Base-by-base conservation (phyloP, 257 asterid genomes). In the Euphrasia confusa region DNA sequence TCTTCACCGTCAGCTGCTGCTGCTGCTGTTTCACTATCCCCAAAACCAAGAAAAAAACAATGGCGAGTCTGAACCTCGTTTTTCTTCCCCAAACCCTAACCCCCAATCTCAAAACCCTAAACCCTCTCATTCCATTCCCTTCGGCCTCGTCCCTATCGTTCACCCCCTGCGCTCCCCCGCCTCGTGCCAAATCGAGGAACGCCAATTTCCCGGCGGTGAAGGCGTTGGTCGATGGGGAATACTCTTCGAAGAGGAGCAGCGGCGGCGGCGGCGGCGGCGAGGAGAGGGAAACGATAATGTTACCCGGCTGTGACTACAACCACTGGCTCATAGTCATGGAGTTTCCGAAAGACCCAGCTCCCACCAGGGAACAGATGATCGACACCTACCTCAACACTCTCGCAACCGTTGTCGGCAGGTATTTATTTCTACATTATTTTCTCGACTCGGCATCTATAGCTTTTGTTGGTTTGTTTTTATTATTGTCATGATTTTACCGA, bases 251-350 rank as follows among this genome's bases (percentile, higher is more conserved):
- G 72, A 86, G 90, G 68, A 75, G 77, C 62, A 71, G 68, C 59
- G 68, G 74, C 57, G 68, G 40, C 10, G 40, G 40, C 10, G 10
- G 40, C 8, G 40, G 74, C 67, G 74, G 75, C 24, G 99, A 93
- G 58, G 94, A 89, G 42, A 83, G 90, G 77, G 99, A 89, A 61
- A 79, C 95, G 71, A 93, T 89, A 60, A 87, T 82, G 94, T 60
- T 93, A 45, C 97, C 99, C 27, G 99, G 99, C n/a, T 93, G 99
- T 73, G 99, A 93, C 75, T 93, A 93, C 69, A 93, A 87, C 27
- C 99, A 93, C 68, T 93, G 99, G 96, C 87, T 93, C 42, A 83
- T 93, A 63, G 99, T 93, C 37, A 82, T 93, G 99, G 99, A 93
- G 74, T 93, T 93, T 65, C 96, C 99, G 26, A 89, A 89, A 54